Percentiles rank a stretch among this genome's conserved stretches.
These are phyloP conservation scores for Alternaria ventricosa DNA, from an alignment of 2,329 filamentous ascomycete species.

Conservation along the genomic window DNA sequence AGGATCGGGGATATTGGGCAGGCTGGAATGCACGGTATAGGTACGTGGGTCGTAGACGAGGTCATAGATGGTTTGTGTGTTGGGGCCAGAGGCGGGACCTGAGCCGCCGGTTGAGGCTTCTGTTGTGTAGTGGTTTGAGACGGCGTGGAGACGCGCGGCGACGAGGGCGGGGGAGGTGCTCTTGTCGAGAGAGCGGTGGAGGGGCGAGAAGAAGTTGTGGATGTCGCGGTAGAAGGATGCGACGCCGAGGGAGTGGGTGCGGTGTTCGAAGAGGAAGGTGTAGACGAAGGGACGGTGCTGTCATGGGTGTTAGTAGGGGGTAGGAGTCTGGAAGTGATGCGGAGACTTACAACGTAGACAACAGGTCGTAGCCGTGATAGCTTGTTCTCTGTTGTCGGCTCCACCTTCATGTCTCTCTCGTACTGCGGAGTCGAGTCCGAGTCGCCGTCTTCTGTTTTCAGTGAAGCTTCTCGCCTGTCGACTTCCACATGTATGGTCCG, in stretches of 20 bases:
- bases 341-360: slow-evolving; percentile 65
- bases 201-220: slow-evolving; percentile 59
- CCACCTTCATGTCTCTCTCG: slow-evolving; percentile 25
- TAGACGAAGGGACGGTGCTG: slow-evolving; percentile 75
- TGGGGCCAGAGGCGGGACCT: slow-evolving; percentile 37
- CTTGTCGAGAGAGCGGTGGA: slow-evolving; percentile 54
- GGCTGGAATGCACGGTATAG: slow-evolving; percentile 65
- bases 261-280: slow-evolving; percentile 72
- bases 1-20: slow-evolving; percentile 68
- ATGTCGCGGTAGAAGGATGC: slow-evolving; percentile 57
- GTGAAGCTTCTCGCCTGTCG: slow-evolving; percentile 48
- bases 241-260: slow-evolving; percentile 61
- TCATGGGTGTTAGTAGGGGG: neutral
- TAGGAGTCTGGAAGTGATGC: too few species aligned
- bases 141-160: slow-evolving; percentile 51
- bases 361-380: slow-evolving; percentile 65
- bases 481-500: slow-evolving; percentile 73
- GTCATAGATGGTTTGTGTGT: slow-evolving; percentile 61
- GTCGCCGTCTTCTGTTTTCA: slow-evolving; percentile 17
- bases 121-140: slow-evolving; percentile 45
- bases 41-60: slow-evolving; percentile 66
- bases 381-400: slow-evolving; percentile 4
- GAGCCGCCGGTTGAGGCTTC: slow-evolving; percentile 40
- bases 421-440: slow-evolving; percentile 30
- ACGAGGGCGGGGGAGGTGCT: slow-evolving; percentile 52